These are phyloP conservation scores for Phallus indusiatus DNA, from an alignment of 768 basidiomycete genomes.

Conservation along the genomic window DNA sequence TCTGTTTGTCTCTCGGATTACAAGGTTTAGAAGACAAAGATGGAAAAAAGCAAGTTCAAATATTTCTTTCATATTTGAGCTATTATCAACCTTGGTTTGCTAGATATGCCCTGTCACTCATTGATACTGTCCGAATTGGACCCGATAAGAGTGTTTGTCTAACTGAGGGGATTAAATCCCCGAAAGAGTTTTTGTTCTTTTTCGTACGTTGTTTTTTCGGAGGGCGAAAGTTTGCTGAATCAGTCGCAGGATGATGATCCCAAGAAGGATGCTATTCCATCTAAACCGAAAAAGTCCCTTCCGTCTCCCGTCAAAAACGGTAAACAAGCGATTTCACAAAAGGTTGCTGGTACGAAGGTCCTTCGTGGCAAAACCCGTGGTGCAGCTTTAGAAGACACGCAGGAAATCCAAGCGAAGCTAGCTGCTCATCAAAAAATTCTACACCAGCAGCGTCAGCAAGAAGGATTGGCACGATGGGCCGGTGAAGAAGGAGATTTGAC, in stretches of 20 bases:
- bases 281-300: constrained; percentile 39
- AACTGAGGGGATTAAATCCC: constrained; percentile 75
- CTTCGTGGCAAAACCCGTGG: constrained; percentile 86
- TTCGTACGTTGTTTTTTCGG: constrained; percentile 15
- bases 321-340: constrained; percentile 49
- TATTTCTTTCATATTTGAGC: not conserved
- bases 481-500: constrained; percentile 66
- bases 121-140: constrained; percentile 80
- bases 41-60: constrained; percentile 56
- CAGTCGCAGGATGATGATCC: constrained; percentile 39
- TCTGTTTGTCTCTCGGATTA: constrained; percentile 81
- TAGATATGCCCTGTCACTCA: constrained; percentile 81
- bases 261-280: constrained; percentile 46
- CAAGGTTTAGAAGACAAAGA: constrained; percentile 67
- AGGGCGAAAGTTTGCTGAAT: not conserved
- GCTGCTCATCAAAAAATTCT: constrained; percentile 83
- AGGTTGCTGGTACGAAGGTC: constrained; percentile 75
- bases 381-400: constrained; percentile 76
- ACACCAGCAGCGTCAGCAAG: constrained; percentile 64
- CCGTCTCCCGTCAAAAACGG: constrained; percentile 50
- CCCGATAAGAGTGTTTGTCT: constrained; percentile 55
- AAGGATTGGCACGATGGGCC: constrained; percentile 76
- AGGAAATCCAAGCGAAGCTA: constrained; percentile 67
- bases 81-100: not conserved
- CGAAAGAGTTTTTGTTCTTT: constrained; percentile 87